Percentiles rank a stretch among this genome's conserved stretches.
These are phyloP conservation scores for Aeschynomene evenia DNA, from an alignment of 306 rosid species.

Conservation along the genomic window DNA sequence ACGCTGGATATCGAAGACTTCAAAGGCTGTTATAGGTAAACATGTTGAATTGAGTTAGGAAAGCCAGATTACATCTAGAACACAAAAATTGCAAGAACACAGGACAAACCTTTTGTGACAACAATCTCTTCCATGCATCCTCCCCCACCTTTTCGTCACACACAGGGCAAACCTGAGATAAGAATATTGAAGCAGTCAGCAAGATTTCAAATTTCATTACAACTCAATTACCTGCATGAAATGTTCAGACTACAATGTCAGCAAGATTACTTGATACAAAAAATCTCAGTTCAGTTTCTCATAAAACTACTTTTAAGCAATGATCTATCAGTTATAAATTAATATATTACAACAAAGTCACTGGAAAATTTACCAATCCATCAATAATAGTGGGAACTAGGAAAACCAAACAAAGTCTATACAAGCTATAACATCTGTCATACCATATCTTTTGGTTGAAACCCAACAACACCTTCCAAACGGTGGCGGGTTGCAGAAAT, in stretches of 20 bases:
- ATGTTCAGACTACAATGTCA: slow-evolving; percentile 7
- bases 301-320: slow-evolving; percentile 7
- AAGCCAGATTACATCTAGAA: neutral
- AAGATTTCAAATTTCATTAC: slow-evolving; percentile 35
- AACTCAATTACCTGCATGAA: neutral
- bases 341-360: neutral
- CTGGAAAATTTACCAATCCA: slow-evolving; percentile 4
- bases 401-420: neutral
- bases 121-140: slow-evolving; percentile 23
- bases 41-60: neutral
- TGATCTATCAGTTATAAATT: neutral
- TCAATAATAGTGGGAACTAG: neutral
- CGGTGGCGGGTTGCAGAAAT: slow-evolving; percentile 42
- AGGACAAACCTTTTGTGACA: slow-evolving; percentile 65
- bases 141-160: slow-evolving; percentile 73
- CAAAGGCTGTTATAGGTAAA: slow-evolving; percentile 40
- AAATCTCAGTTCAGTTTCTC: neutral
- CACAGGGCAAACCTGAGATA: slow-evolving; percentile 77
- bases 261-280: neutral
- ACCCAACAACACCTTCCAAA: slow-evolving; percentile 59
- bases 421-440: slow-evolving; percentile 20
- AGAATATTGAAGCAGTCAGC: slow-evolving; percentile 24
- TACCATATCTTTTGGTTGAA: slow-evolving; percentile 62
- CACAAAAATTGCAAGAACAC: neutral
- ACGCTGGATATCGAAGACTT: slow-evolving; percentile 41